Base-by-base conservation (phyloP, 805 yeast genomes). In the Candida quercuum region DNA sequence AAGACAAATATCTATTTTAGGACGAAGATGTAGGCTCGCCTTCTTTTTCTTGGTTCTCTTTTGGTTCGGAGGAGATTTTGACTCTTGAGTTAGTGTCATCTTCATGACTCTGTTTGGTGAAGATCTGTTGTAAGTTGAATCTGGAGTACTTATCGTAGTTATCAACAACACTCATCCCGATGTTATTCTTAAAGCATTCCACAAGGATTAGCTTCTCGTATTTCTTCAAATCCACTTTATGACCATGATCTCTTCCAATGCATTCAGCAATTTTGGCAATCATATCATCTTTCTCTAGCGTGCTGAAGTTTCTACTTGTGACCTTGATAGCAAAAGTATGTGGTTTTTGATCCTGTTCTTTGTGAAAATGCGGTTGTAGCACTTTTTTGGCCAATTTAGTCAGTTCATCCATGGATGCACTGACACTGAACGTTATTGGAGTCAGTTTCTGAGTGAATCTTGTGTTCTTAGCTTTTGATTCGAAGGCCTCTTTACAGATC, bases 161-260 rank as follows among this genome's bases (percentile, higher is more conserved):
- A 38, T 75, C 72, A 2, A 86, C 87, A 6, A 88, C 91, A 46
- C 93, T 71, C 75, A 86, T 78, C 6, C 99, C 99, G 24, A 93
- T 72, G 43, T 85, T 84, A 45, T 77, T 83, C 64, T 89, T 91
- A 63, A 81, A 91, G 55, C 96, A 85, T 57, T 87, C 96, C 3
- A 93, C 83, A 36, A 91, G 55, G 33, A 93, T 74, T 48, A 93
- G 64, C 53, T 81, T 79, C 43, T 89, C 95, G 52, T 76, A 86
- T 11, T 76, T 62, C 51, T 86, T 85, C 57, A 93, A 70, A 56
- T 88, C 94, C 13, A 93, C 95, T 25, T 61, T 66, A 57, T 87
- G 96, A 2, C 80, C 81, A 44, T 75, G 72, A 5, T 76, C 80
- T 32, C 72, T 66, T 1, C 91, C 91, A 1, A 86, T 88, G 31